Conservation (phyloP, 2,329 filamentous ascomycete genomes). For the Biscogniauxia sp. region DNA sequence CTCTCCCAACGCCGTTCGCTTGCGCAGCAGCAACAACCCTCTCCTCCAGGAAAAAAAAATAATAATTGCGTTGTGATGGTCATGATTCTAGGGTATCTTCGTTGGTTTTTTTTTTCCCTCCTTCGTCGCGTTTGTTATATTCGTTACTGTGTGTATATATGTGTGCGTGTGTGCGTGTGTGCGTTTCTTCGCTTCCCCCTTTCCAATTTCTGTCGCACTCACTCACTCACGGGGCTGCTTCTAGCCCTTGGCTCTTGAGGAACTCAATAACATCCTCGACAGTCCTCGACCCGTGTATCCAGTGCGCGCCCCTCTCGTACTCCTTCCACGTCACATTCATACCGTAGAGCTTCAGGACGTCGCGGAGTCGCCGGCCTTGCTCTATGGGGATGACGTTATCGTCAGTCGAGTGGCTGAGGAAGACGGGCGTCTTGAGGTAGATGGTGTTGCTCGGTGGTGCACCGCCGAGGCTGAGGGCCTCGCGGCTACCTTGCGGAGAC, state of each 20-base stretch:
- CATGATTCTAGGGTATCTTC: neutral
- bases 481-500: conserved; percentile 21
- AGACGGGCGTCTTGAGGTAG: conserved; percentile 40
- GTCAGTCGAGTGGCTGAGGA: conserved; percentile 45
- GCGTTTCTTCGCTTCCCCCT: neutral
- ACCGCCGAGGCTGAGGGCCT: conserved; percentile 26
- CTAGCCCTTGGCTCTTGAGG: conserved; percentile 21
- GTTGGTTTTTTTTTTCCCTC: neutral
- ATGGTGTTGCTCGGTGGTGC: conserved; percentile 24
- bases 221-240: neutral
- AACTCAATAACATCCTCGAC: conserved; percentile 41
- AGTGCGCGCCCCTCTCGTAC: conserved; percentile 42
- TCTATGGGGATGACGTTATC: conserved; percentile 40
- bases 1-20: neutral
- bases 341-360: conserved; percentile 37
- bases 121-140: no score
- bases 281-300: conserved; percentile 41
- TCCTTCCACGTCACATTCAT: conserved; percentile 39
- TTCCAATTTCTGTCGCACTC: neutral
- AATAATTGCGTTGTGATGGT: neutral
- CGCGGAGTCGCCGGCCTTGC: conserved; percentile 35
- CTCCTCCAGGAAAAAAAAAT: no score
- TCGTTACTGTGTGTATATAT: no score
- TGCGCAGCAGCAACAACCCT: neutral
- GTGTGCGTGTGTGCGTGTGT: neutral